Base-by-base conservation (phyloP, 768 basidiomycete species). In the Lanmaoa rubissima region DNA sequence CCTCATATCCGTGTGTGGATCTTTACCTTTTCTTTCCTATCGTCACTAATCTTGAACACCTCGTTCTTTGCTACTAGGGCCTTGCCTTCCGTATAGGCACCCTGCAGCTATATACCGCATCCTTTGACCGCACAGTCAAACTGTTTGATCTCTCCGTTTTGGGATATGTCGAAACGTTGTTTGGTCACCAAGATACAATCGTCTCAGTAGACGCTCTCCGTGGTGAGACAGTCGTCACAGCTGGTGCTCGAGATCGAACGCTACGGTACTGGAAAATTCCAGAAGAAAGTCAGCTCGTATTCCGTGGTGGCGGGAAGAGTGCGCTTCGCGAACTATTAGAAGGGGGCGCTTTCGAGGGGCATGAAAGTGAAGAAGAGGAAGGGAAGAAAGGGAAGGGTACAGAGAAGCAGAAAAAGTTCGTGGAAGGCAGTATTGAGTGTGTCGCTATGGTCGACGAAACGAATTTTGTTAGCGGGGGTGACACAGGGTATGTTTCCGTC, bases 391-490 rank as follows among this genome's bases (percentile, higher is more conserved):
- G 72, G 42, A 73, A 71, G 54, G 46, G 46, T 13, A 10, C 10
- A 26, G 49, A 36, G 13, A 66, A 58, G 24, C 65, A 64, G 41
- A 74, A 74, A 59, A 67, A 64, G 53, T 96, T 87, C 63, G 76
- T 94, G 10, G 97, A 98, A 70, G 96, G 94, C 0, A 94, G 91
- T 64, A 78, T 98, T 49, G 95, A 98, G 54, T 88, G 87, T 61
- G 88, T 96, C 16, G 87, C 90, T 14, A 94, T 98, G 94, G 79
- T 99, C 52, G 97, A 99, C 70, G 96, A 98, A 74, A 83, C 82
- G 35, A 92, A 87, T 7, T 95, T 98, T 69, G 74, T 98, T 38
- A 95, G 86, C 60, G 96, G 96, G 1, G 97, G 97, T 5, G 95
- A 99, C 71, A 95, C 91, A 66, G 97, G 96, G 94, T 94, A 71